Base-by-base conservation (phyloP, 1,284 basidiomycete genomes). In the Retiboletus fuscus region DNA sequence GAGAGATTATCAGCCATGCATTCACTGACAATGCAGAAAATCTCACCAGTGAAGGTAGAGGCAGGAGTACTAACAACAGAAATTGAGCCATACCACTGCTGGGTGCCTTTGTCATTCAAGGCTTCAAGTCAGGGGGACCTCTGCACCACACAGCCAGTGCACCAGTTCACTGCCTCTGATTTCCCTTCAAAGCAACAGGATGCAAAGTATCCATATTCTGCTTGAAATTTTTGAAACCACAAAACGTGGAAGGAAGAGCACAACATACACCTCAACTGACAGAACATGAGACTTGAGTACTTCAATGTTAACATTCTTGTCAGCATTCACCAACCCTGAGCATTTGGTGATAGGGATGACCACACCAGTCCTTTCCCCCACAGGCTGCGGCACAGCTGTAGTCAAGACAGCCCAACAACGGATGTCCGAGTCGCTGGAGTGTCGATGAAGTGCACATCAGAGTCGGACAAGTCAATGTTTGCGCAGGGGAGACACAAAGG, bases 31-130 rank as follows among this genome's bases (percentile, higher is more conserved):
- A 49, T 11, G 20, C 13, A 24, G 51, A 16, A 61, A 57, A 46
- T 30, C 69, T 69, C 58, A 74, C 78, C 75, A 10, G 68, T 73
- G 44, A 72, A 80, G 3, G 13, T 11, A 0, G 13, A 3, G 2
- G 68, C 0, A 34, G 79, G 79, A 26, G 71, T 79, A 13, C 79
- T n/a, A n/a, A n/a, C 78, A 26, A 77, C 69, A 20, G 61, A 66
- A 12, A 79, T 73, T 13, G 8, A 16, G 20, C 75, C 78, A 15
- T 70, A 73, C 79, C 78, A 79, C 1, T 76, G 18, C 4, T 44
- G 2, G 12, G 11, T 39, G 3, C 13, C 1, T 6, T 77, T 62
- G 49, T 77, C 72, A 5, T 72, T 80, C 53, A 84, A 67, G 20
- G n/a, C n/a, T n/a, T n/a, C n/a, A n/a, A n/a, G n/a, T n/a, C n/a